Evolutionary conservation across 371 early-diverging fungal genomes (phyloP), one percentile per base, ranked within the genome.

Genomic region (Gilbertella persicaria): DNA sequence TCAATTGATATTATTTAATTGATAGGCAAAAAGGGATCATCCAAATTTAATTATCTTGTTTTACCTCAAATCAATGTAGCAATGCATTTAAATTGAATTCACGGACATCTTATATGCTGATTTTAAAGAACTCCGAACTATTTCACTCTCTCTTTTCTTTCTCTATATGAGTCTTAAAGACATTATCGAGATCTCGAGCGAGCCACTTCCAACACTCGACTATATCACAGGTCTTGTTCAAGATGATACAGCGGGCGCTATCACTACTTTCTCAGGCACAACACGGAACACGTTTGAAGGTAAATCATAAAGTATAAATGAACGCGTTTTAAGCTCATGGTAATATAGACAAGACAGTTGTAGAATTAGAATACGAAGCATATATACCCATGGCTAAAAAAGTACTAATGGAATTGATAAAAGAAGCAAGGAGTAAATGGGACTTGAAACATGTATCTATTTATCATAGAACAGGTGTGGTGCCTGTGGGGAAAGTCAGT

Each of bases 221-320:
- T 50, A 60, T 14, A 55, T 85, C 25, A 62, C 76, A 8, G 55
- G 71, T n/a, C 63, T 70, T 9, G 89, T 89, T 12, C 75, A 82
- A 8, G 83, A 82, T 60, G 80, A 85, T 44, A 64, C 68, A 1
- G 89, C 90, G 9, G 95, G 95, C 14, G 95, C 94, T 12, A 87
- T 93, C 26, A 79, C 85, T 1, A 87, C 90, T 0, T 95, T 95
- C 62, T 78, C 84, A 7, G 95, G 95, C 16, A 93, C 90, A 0
- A 95, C 95, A 0, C 78, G 95, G 19, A 75, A 90, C 61, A 80
- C 76, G 30, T 94, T 93, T 67, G 72, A 89, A 66, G 92, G 94
- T 87, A 64, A 47, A 39, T 5, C 12, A 29, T 17, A 38, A 19
- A 37, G 4, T 41, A 12, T 16, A n/a, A 35, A 20, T 4, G 9